These are phyloP conservation scores for Liquidambar formosana DNA, from an alignment of 164 flowering plant genomes.

Conservation along the genomic window DNA sequence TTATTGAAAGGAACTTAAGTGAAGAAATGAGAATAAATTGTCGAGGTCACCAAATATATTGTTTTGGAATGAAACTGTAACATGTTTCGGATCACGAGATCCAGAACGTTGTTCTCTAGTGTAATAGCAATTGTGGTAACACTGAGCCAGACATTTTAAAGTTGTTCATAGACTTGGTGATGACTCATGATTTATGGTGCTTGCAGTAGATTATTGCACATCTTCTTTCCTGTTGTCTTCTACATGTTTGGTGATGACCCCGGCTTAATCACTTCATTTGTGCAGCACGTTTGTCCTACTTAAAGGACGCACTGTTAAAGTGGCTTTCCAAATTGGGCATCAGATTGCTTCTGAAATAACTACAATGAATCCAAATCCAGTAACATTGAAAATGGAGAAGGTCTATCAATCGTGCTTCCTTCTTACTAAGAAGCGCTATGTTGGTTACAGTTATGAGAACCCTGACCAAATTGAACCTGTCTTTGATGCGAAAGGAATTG, in stretches of 20 bases:
- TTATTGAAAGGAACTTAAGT: no score
- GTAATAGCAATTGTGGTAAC: no score
- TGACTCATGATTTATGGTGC: not conserved
- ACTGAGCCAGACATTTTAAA: not conserved
- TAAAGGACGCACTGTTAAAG: slow-evolving; percentile 71
- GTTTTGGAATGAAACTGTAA: no score
- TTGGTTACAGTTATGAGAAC: slow-evolving; percentile 94
- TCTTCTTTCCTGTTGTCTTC: not conserved
- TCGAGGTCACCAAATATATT: no score
- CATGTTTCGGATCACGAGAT: no score
- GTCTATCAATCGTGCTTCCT: slow-evolving; percentile 88
- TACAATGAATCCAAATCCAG: slow-evolving; percentile 84
- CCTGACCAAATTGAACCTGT: slow-evolving; percentile 66
- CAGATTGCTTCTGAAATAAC: slow-evolving; percentile 86
- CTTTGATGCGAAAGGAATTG: slow-evolving; percentile 98
- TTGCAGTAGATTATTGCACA: not conserved
- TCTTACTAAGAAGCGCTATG: slow-evolving; percentile 94
- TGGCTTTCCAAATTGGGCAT: slow-evolving; percentile 68
- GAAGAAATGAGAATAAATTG: no score
- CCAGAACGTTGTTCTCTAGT: no score
- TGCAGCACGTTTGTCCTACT: slow-evolving; percentile 98
- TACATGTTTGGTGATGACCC: not conserved
- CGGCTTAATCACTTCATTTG: slow-evolving; percentile 1
- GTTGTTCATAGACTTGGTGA: not conserved
- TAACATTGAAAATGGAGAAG: slow-evolving; percentile 89